A percentile compares a stretch with the other conserved stretches of the same genome.
These are phyloP conservation scores for Theobroma grandiflorum DNA, from an alignment of 441 rosid species.

Conservation along the genomic window DNA sequence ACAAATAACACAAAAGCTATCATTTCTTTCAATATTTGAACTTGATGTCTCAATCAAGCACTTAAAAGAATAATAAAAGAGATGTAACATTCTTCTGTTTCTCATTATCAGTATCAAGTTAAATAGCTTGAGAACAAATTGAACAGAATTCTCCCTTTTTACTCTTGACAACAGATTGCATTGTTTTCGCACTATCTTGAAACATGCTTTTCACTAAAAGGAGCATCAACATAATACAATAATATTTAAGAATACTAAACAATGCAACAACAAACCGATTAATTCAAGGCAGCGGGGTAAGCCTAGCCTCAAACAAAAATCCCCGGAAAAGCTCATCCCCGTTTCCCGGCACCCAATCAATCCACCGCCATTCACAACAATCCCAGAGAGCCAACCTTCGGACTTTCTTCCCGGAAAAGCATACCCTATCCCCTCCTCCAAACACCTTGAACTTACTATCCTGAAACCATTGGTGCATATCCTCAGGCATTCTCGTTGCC, in stretches of 20 bases:
- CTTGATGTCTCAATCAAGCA: not conserved
- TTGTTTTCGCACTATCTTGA: conserved; percentile 1
- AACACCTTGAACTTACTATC: conserved; percentile 93
- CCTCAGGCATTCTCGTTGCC: conserved; percentile 86
- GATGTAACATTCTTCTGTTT: not conserved
- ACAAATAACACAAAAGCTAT: not conserved
- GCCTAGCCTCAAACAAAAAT: conserved; percentile 70
- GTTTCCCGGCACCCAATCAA: conserved; percentile 68
- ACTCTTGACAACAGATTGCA: conserved; percentile 18
- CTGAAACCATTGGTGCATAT: conserved; percentile 74
- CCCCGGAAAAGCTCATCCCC: conserved; percentile 82
- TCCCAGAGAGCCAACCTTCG: conserved; percentile 86
- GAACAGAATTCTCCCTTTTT: conserved; percentile 10
- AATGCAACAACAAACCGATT: conserved; percentile 23
- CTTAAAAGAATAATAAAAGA: not conserved
- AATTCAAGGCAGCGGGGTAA: conserved; percentile 58
- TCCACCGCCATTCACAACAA: conserved; percentile 76
- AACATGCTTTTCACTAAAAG: conserved; percentile 4
- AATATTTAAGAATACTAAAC: conserved; percentile 13
- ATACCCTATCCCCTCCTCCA: conserved; percentile 82
- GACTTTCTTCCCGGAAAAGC: conserved; percentile 79
- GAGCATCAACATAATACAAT: conserved; percentile 19
- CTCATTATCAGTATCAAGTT: not conserved
- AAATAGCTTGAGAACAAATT: not conserved
- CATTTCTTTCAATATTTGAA: not conserved